Percentiles rank a stretch among this genome's conserved stretches.
Conservation (phyloP, 495 filamentous ascomycete species). For the Penicillium herquei region DNA sequence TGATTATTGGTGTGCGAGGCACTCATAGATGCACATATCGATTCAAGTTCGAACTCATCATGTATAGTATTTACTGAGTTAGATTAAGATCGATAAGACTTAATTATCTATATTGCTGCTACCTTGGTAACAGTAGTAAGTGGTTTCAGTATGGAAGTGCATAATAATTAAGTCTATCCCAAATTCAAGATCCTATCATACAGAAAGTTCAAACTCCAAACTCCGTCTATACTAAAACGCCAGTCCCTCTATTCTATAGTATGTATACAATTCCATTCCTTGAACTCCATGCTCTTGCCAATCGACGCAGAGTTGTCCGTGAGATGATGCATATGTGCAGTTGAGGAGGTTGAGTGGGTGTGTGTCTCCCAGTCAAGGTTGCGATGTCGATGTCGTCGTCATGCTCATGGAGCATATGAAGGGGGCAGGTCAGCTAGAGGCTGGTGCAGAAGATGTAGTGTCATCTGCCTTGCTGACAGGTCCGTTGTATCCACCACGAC, state of each 20-base stretch:
- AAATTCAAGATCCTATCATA: neutral
- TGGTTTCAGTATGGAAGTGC: too few relatives aligned
- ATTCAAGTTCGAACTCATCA: neutral
- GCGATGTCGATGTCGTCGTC: too few relatives aligned
- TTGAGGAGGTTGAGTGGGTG: too few relatives aligned
- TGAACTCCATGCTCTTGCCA: neutral
- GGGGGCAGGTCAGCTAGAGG: neutral
- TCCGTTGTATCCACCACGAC: conserved; percentile 57
- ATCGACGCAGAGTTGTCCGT: too few relatives aligned
- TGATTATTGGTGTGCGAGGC: neutral
- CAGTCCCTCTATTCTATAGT: neutral
- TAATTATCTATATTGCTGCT: too few relatives aligned
- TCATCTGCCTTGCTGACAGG: conserved; percentile 17
- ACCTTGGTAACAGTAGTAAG: too few relatives aligned
- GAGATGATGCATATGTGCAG: too few relatives aligned
- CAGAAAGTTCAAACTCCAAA: neutral
- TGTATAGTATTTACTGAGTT: too few relatives aligned
- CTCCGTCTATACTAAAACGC: neutral
- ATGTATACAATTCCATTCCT: neutral
- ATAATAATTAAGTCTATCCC: too few relatives aligned
- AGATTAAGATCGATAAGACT: too few relatives aligned
- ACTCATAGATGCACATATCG: conserved; percentile 2
- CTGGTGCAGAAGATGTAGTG: neutral
- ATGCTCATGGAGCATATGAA: neutral
- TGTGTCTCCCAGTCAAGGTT: too few relatives aligned